Base-by-base conservation (phyloP, 2,329 filamentous ascomycete species). In the Paecilomyces sp. region DNA sequence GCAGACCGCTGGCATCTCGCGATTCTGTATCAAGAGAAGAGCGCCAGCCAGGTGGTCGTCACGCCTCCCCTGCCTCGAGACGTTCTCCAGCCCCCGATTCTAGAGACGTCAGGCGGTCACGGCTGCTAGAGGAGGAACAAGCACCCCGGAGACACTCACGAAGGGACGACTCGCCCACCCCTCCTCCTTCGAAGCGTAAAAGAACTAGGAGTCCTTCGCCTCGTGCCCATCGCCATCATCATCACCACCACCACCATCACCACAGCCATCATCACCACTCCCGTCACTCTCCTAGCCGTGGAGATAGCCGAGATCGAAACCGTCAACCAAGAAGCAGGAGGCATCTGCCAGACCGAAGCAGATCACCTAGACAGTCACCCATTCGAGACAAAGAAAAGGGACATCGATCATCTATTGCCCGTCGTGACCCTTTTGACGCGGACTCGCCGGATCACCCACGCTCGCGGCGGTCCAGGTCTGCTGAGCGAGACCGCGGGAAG, bases 141-240 rank as follows among this genome's bases (percentile, higher is more conserved):
- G 33, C 54, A 34, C 57, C 64, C 50, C 64, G 68, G 12, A 69
- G 64, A 63, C 65, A 69, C 22, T 65, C 63, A 60, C 68, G 65
- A 61, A 65, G 68, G 62, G 71, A 72, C 60, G 66, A 71, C 33
- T 71, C 68, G 56, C 69, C 69, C 52, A 67, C 66, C 57, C 69
- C 67, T 59, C 66, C 66, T 31, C 67, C 71, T 58, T 66, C 66
- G 33, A 76, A 77, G 68, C 70, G 74, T 56, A 73, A 73, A 64
- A 72, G 75, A 62, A 78, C 72, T 58, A 72, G 74, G 59, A 77
- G 75, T 63, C 74, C 74, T 58, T 78, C 77, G 31, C 74, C 72
- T 53, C 67, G 66, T 54, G 65, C 64, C 41, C 67, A 66, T 58
- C 69, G 63, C 25, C 67, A 67, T 55, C 68, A 68, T 34, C 66